These are phyloP conservation scores for Neolentinus lepideus DNA, from an alignment of 1,284 basidiomycete genomes.

Conservation along the genomic window DNA sequence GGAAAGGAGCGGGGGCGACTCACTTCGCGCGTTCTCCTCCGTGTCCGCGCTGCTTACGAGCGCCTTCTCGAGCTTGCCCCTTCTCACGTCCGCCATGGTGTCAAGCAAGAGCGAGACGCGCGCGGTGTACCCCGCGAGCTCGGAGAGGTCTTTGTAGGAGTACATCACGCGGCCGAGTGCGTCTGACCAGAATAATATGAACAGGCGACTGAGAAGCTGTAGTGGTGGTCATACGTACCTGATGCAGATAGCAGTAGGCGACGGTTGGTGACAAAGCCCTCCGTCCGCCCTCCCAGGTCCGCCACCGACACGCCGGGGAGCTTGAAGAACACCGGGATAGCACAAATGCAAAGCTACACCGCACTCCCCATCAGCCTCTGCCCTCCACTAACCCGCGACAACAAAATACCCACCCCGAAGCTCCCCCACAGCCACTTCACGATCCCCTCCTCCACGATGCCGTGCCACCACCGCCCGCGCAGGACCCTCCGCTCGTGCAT, in stretches of 20 bases:
- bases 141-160: slow-evolving; percentile 93
- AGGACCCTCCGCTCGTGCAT: slow-evolving; percentile 87
- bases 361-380: background rate
- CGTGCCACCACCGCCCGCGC: slow-evolving; percentile 82
- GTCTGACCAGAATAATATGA: slow-evolving; percentile 33
- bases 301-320: slow-evolving; percentile 63
- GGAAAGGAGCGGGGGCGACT: slow-evolving; percentile 20
- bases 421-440: slow-evolving; percentile 98
- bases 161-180: slow-evolving; percentile 87
- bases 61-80: slow-evolving; percentile 86
- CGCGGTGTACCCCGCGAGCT: slow-evolving; percentile 93
- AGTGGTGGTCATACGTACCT: slow-evolving; percentile 28
- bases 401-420: slow-evolving; percentile 79
- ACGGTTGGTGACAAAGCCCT: slow-evolving; percentile 94
- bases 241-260: slow-evolving; percentile 82
- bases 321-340: slow-evolving; percentile 90
- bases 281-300: slow-evolving; percentile 81
- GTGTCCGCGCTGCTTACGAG: slow-evolving; percentile 70
- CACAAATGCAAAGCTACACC: slow-evolving; percentile 77
- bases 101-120: slow-evolving; percentile 87
- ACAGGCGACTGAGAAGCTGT: background rate
- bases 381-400: too few species aligned
- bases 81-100: slow-evolving; percentile 85
- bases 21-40: slow-evolving; percentile 79
- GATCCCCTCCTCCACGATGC: slow-evolving; percentile 90